Evolutionary conservation across 1,139 yeast genomes (phyloP), one percentile per base, ranked within the genome.

Genomic region (Pneumocystis canis): DNA sequence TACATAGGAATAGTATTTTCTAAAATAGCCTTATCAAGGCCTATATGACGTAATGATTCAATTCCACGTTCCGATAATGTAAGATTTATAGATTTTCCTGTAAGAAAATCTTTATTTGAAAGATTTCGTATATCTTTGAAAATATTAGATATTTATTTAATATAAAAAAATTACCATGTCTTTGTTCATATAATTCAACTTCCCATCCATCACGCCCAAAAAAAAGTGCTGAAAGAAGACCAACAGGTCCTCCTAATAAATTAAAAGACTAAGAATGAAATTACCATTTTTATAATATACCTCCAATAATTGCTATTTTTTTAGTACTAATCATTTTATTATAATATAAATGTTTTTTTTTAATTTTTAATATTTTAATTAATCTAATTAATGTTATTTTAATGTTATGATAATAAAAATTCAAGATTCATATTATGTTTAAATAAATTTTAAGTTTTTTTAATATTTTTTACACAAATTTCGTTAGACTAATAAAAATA

Each of bases 51-150:
- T 70, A 90, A 73, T 0, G 96, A 87, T 39, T 79, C 74, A 63
- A 89, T 84, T 0, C 97, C 97, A 64, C 97, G 78, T 63, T 83
- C 84, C 63, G 95, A 85, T 18, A 90, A 87, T 0, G 97, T 96
- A 67, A 90, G 78, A 71, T 90, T 90, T 71, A 90, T 89, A 5
- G 95, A 87, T 66, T 88, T 74, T 54, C 84, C 74, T 66, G 74
- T 73, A 63, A 74, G 74, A 6, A 69, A 66, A 0, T 71, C 68
- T 1, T 68, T 65, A n/a, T 66, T 66, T 33, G 20, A 20, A n/a
- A 41, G 20, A 33, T 33, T 37, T n/a, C 72, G 66, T 14, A 80
- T 81, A 67, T 79, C 82, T 5, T 35, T 28, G 14, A 77, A 68
- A 39, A 64, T 56, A 71, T 70, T 35, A 69, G 69, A 59, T 69